phyloP scores from a whole-genome alignment of 192 early-diverging fungal species.

The Mortierella hygrophila region DNA sequence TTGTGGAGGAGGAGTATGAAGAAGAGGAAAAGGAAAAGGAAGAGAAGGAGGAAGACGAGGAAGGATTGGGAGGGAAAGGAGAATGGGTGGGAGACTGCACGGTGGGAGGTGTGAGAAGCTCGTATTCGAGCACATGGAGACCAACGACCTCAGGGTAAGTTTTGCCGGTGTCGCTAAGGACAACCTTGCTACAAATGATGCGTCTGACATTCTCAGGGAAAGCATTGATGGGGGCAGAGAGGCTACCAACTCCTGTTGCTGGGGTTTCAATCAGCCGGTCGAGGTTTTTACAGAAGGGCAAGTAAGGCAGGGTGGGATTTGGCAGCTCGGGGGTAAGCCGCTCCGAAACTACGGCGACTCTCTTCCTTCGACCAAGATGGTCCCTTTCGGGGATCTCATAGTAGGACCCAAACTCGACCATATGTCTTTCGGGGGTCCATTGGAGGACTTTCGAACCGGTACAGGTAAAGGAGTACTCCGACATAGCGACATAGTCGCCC shows the following conservation, averaged over 20 bases:
- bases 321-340: no score
- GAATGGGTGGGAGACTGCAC: background rate
- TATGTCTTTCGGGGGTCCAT: background rate
- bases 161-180: background rate
- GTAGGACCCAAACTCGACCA: background rate
- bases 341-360: background rate
- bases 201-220: background rate
- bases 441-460: background rate
- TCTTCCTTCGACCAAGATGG: background rate
- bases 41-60: background rate
- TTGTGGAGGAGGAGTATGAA: background rate
- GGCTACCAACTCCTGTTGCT: no score
- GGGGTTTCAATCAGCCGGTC: no score
- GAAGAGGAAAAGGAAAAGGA: background rate
- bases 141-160: background rate
- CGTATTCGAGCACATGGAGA: background rate
- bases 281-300: no score
- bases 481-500: background rate
- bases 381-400: background rate
- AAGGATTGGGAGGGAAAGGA: background rate
- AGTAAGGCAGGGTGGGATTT: no score
- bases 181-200: background rate
- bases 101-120: background rate
- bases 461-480: background rate
- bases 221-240: background rate